Percentiles rank a stretch among this genome's conserved stretches.
phyloP scores from a whole-genome alignment of 2,329 filamentous ascomycete species.

The Didymella arachidicola region DNA sequence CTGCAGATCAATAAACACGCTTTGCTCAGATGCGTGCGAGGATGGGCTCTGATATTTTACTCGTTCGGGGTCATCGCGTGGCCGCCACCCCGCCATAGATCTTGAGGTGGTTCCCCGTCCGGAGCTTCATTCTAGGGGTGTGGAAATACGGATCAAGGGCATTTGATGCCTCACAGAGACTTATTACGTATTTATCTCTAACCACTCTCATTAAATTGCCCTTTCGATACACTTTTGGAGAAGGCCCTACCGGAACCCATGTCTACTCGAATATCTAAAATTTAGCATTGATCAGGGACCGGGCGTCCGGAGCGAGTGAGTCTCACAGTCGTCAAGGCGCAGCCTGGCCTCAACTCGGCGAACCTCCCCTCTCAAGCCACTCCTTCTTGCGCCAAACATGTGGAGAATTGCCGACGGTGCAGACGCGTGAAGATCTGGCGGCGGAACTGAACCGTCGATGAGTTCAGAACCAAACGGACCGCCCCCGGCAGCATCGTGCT shows the following conservation, averaged over 20 bases:
- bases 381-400: neutral
- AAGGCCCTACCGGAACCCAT: neutral
- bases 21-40: neutral
- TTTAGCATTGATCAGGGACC: neutral
- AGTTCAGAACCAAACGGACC: constrained; percentile 2
- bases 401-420: neutral
- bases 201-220: neutral
- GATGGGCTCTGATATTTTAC: neutral
- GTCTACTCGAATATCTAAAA: neutral
- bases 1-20: neutral
- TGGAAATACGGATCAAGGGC: neutral
- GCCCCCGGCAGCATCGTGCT: constrained; percentile 4
- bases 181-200: neutral
- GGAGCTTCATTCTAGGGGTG: neutral
- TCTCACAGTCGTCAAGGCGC: neutral
- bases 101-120: neutral
- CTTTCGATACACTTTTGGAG: neutral
- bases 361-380: constrained; percentile 3
- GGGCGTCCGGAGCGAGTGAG: neutral
- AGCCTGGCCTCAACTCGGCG: constrained; percentile 1
- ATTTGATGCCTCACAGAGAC: neutral
- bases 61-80: neutral
- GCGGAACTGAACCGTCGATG: constrained; percentile 3
- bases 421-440: constrained; percentile 3
- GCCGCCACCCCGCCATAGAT: neutral